Evolutionary conservation across 2,329 filamentous ascomycete species (phyloP).

Genomic region (Knufia fluminis): DNA sequence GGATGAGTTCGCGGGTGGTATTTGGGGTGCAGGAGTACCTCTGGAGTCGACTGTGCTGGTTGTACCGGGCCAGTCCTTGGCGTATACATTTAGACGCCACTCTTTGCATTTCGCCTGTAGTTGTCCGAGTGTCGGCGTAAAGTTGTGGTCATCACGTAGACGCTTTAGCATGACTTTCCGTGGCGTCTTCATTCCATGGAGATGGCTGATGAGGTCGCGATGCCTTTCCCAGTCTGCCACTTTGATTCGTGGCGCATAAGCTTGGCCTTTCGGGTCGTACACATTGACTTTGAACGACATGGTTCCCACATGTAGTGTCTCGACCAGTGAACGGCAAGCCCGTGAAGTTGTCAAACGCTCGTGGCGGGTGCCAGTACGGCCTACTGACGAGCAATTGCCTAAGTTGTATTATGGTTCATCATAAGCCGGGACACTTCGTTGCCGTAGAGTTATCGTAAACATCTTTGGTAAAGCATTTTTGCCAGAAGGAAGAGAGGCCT

Average conservation of each 20-base stretch:
- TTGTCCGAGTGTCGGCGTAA: constrained; percentile 3
- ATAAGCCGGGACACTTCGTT: too few relatives aligned
- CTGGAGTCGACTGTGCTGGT: background rate
- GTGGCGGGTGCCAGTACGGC: too few relatives aligned
- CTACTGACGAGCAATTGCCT: too few relatives aligned
- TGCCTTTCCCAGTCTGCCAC: constrained; percentile 4
- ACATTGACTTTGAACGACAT: constrained; percentile 8
- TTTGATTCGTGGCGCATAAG: constrained; percentile 5
- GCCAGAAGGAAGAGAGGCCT: too few relatives aligned
- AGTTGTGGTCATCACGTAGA: background rate
- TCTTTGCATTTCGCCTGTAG: constrained; percentile 7
- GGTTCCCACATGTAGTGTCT: too few relatives aligned
- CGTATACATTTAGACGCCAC: constrained; percentile 7
- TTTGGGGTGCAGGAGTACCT: background rate
- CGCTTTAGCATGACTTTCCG: constrained; percentile 6
- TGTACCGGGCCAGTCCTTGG: background rate
- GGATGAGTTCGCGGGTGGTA: background rate
- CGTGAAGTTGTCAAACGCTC: too few relatives aligned
- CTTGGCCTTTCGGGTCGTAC: constrained; percentile 4
- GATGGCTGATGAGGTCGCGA: constrained; percentile 4
- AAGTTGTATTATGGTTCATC: too few relatives aligned
- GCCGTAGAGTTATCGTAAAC: too few relatives aligned
- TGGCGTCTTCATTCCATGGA: background rate
- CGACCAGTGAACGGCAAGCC: too few relatives aligned
- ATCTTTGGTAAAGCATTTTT: too few relatives aligned